These are phyloP conservation scores for Crithidia sp. DNA, from an alignment of 208 protist species.

Conservation along the genomic window DNA sequence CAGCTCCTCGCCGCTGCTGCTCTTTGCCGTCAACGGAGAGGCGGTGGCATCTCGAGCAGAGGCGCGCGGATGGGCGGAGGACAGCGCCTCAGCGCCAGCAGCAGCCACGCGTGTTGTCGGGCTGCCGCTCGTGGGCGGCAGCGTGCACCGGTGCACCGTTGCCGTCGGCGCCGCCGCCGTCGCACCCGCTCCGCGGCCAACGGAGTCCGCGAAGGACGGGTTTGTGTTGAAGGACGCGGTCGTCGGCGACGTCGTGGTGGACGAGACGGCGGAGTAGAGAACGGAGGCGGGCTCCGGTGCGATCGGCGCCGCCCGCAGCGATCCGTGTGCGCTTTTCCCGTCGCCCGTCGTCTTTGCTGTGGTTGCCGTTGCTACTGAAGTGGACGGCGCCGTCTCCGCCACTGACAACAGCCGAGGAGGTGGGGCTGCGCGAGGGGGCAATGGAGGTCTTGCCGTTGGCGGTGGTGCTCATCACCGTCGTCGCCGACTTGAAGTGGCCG, in stretches of 20 bases:
- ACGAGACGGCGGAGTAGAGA: constrained; percentile 14
- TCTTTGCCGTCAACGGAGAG: constrained; percentile 2
- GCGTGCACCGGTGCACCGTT: background rate
- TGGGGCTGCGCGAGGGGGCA: constrained; percentile 3
- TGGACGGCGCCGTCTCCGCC: background rate
- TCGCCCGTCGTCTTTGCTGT: background rate
- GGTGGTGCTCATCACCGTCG: constrained; percentile 3
- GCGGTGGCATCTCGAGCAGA: background rate
- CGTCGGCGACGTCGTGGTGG: constrained; percentile 19
- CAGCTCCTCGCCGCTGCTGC: constrained; percentile 15
- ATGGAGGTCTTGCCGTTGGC: constrained; percentile 12
- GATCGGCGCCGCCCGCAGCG: background rate
- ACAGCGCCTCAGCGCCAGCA: background rate
- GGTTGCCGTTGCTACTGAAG: background rate
- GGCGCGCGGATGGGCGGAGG: background rate
- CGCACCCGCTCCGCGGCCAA: background rate
- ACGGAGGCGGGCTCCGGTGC: constrained; percentile 11
- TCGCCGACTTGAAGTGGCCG: background rate
- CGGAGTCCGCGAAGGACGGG: constrained; percentile 11
- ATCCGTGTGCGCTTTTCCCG: background rate
- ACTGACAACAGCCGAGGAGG: background rate
- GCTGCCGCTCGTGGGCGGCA: constrained; percentile 2
- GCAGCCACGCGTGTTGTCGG: background rate
- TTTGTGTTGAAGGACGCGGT: constrained; percentile 25
- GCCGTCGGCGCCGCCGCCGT: background rate